These are phyloP conservation scores for Neurospora sp. DNA, from an alignment of 495 filamentous ascomycete genomes.

Conservation along the genomic window DNA sequence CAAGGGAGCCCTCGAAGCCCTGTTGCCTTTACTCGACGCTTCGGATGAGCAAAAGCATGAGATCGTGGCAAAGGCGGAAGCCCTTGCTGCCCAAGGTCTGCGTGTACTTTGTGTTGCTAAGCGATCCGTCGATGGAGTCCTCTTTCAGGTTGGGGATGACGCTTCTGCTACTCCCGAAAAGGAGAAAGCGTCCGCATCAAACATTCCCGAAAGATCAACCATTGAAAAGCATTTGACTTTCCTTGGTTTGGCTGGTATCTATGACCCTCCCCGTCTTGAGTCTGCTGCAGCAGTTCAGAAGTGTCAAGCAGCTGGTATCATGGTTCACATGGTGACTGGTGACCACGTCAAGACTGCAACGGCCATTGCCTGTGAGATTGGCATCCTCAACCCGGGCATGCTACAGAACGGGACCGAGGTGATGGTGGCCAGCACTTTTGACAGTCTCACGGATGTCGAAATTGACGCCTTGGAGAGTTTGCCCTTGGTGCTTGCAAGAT, in stretches of 20 bases:
- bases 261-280: conserved; percentile 62
- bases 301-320: conserved; percentile 60
- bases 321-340: conserved; percentile 75
- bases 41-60: conserved; percentile 48
- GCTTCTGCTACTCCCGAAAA: background rate
- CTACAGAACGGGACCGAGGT: conserved; percentile 38
- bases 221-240: conserved; percentile 49
- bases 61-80: conserved; percentile 49
- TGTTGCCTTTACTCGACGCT: conserved; percentile 52
- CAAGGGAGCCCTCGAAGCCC: conserved; percentile 71
- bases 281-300: conserved; percentile 52
- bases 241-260: conserved; percentile 57
- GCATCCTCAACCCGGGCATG: conserved; percentile 47
- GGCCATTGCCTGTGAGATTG: conserved; percentile 65
- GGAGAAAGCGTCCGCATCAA: conserved; percentile 1
- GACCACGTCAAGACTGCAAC: conserved; percentile 67
- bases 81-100: conserved; percentile 60
- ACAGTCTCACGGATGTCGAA: conserved; percentile 45
- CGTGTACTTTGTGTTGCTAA: conserved; percentile 68
- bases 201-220: conserved; percentile 24
- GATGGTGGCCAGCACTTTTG: conserved; percentile 53
- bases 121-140: conserved; percentile 17
- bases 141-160: background rate
- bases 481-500: conserved; percentile 55
- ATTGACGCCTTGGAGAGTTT: conserved; percentile 47